A percentile compares a stretch with the other conserved stretches of the same genome.
Evolutionary conservation across 768 basidiomycete genomes (phyloP).

Genomic region (Macrolepiota dolichaula): DNA sequence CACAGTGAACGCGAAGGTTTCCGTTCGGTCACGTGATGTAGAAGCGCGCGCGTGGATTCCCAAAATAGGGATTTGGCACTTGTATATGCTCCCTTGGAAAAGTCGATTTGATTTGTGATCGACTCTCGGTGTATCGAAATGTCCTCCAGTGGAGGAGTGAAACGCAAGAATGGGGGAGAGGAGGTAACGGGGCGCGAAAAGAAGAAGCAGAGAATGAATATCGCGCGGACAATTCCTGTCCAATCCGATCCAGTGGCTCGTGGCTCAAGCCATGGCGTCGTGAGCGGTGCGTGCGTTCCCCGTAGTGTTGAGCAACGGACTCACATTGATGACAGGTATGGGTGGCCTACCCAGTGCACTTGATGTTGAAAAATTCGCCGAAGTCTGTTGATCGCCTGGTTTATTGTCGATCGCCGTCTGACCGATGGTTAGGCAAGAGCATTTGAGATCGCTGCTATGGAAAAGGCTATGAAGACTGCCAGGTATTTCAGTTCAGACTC

Average conservation of each 20-base stretch:
- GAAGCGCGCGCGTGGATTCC: background rate
- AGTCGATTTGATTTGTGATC: background rate
- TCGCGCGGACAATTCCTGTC: slow-evolving; percentile 65
- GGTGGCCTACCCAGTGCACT: slow-evolving; percentile 66
- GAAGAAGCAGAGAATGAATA: slow-evolving; percentile 66
- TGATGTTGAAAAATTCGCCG: slow-evolving; percentile 86
- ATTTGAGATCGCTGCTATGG: slow-evolving; percentile 91
- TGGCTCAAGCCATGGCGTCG: slow-evolving; percentile 37
- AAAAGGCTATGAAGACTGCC: slow-evolving; percentile 78
- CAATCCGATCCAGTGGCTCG: slow-evolving; percentile 33
- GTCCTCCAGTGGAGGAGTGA: slow-evolving; percentile 24
- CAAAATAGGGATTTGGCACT: background rate
- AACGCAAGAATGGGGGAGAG: slow-evolving; percentile 33
- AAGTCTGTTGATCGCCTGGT: slow-evolving; percentile 43
- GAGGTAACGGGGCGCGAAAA: slow-evolving; percentile 46
- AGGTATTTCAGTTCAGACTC: slow-evolving; percentile 38
- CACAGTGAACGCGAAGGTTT: background rate
- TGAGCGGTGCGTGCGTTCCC: slow-evolving; percentile 21
- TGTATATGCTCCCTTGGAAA: background rate
- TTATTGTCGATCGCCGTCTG: background rate
- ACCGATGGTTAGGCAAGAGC: slow-evolving; percentile 59
- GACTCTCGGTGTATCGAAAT: background rate
- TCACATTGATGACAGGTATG: slow-evolving; percentile 37
- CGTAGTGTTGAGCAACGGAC: background rate
- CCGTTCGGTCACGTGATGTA: slow-evolving; percentile 7